phyloP scores from a whole-genome alignment of 352 stramenopile species.

The Pythium dissotocum region DNA sequence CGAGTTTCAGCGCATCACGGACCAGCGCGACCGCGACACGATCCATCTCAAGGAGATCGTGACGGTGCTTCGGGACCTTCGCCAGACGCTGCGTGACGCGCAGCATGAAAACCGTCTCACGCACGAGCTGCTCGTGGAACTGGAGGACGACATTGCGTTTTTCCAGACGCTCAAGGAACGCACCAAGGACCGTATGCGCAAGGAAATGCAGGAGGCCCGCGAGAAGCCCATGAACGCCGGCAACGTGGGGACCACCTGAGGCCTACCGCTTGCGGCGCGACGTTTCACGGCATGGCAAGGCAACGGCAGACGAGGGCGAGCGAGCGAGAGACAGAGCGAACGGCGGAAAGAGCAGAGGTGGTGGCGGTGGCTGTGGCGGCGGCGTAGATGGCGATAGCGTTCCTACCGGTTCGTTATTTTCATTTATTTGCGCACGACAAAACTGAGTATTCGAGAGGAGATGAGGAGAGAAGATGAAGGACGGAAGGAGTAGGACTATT shows the following conservation, averaged over 20 bases:
- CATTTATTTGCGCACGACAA: not conserved
- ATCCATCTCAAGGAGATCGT: slow-evolving; percentile 65
- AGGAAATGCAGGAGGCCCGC: slow-evolving; percentile 49
- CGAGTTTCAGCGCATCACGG: slow-evolving; percentile 47
- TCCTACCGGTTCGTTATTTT: not conserved
- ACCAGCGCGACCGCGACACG: slow-evolving; percentile 70
- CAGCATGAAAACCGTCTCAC: slow-evolving; percentile 45
- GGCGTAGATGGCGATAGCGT: slow-evolving; percentile 24
- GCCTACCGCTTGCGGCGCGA: slow-evolving; percentile 20
- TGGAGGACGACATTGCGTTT: slow-evolving; percentile 75
- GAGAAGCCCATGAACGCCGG: slow-evolving; percentile 30
- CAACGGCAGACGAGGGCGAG: slow-evolving; percentile 7
- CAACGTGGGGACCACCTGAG: slow-evolving; percentile 29
- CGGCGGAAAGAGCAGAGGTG: slow-evolving; percentile 6
- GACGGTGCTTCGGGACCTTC: slow-evolving; percentile 46
- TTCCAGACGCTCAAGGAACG: slow-evolving; percentile 68
- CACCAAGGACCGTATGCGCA: slow-evolving; percentile 69
- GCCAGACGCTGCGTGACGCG: slow-evolving; percentile 51
- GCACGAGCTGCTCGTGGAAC: slow-evolving; percentile 58
- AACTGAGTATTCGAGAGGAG: slow-evolving; percentile 1
- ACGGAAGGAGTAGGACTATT: not conserved
- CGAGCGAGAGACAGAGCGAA: slow-evolving; percentile 4
- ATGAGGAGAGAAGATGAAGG: slow-evolving; percentile 4
- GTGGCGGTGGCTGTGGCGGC: slow-evolving; percentile 22
- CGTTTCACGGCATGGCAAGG: slow-evolving; percentile 6